Percentiles rank a stretch among this genome's conserved stretches.
phyloP scores from a whole-genome alignment of 2,329 filamentous ascomycete species.

The Microcyclospora tardicrescens region DNA sequence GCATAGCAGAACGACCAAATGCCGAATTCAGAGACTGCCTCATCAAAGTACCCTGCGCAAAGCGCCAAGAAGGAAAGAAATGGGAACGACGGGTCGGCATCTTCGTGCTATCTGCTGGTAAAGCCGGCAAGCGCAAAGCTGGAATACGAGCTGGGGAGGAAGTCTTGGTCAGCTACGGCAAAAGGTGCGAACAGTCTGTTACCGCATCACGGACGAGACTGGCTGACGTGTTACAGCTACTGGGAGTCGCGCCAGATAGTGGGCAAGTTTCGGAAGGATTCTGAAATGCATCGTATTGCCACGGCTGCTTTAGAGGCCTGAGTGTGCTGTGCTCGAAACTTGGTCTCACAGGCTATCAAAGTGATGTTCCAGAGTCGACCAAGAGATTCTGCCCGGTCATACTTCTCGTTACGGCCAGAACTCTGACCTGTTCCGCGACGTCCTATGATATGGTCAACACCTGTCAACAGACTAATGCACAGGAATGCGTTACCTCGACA shows the following conservation, averaged over 20 bases:
- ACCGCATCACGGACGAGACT: no score
- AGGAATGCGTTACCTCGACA: constrained; percentile 29
- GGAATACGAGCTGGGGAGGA: constrained; percentile 38
- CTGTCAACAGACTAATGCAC: neutral
- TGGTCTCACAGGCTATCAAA: constrained; percentile 3
- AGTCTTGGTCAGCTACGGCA: constrained; percentile 42
- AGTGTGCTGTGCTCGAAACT: neutral
- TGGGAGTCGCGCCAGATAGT: constrained; percentile 19
- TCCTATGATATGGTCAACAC: constrained; percentile 24
- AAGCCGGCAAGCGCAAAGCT: constrained; percentile 33
- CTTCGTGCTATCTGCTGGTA: constrained; percentile 37
- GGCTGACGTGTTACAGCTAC: constrained; percentile 3
- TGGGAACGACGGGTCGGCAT: constrained; percentile 38
- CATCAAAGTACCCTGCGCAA: constrained; percentile 24
- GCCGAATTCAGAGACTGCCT: constrained; percentile 26
- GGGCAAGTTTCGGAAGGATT: constrained; percentile 15
- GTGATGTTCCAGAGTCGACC: constrained; percentile 33
- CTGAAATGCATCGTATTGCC: constrained; percentile 16
- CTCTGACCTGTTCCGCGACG: constrained; percentile 41
- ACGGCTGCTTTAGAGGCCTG: constrained; percentile 13
- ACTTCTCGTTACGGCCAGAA: constrained; percentile 35
- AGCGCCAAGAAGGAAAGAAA: constrained; percentile 24
- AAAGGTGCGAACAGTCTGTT: constrained; percentile 11
- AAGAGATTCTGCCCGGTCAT: constrained; percentile 41
- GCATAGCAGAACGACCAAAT: constrained; percentile 29